Evolutionary conservation across 805 yeast species (phyloP).

Genomic region (Priceomyces castillae): DNA sequence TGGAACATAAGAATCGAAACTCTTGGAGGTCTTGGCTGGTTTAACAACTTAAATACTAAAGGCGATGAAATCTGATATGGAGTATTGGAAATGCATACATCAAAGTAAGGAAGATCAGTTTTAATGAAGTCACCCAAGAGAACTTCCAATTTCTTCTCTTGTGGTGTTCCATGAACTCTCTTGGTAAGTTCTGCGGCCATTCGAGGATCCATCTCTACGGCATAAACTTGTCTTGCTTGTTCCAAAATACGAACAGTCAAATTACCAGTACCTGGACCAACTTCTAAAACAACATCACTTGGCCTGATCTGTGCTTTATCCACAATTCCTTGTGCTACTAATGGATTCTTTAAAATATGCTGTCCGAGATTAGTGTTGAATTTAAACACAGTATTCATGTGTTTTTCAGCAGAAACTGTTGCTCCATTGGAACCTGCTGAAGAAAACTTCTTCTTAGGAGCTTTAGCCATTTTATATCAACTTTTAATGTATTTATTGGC

Average conservation of each 20-base stretch:
- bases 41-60: constrained; percentile 84
- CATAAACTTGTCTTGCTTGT: constrained; percentile 90
- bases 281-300: constrained; percentile 89
- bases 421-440: constrained; percentile 48
- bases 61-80: constrained; percentile 98
- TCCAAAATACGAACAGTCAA: constrained; percentile 90
- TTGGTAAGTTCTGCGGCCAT: constrained; percentile 99
- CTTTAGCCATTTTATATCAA: constrained; percentile 53
- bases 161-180: constrained; percentile 96
- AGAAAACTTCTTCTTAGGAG: constrained; percentile 60
- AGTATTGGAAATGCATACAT: constrained; percentile 93
- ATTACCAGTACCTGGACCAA: constrained; percentile 99
- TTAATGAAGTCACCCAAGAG: constrained; percentile 95
- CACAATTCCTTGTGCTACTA: constrained; percentile 96
- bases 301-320: constrained; percentile 94
- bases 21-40: constrained; percentile 91
- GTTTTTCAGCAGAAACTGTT: constrained; percentile 67
- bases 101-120: constrained; percentile 90
- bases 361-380: constrained; percentile 97
- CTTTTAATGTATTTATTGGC: not conserved
- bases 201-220: constrained; percentile 98
- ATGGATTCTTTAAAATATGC: constrained; percentile 92
- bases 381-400: constrained; percentile 82
- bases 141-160: constrained; percentile 86
- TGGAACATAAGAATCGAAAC: constrained; percentile 96